Percentiles rank a stretch among this genome's conserved stretches.
Evolutionary conservation across 164 flowering plant genomes (phyloP).

Genomic region (Vitis riparia): DNA sequence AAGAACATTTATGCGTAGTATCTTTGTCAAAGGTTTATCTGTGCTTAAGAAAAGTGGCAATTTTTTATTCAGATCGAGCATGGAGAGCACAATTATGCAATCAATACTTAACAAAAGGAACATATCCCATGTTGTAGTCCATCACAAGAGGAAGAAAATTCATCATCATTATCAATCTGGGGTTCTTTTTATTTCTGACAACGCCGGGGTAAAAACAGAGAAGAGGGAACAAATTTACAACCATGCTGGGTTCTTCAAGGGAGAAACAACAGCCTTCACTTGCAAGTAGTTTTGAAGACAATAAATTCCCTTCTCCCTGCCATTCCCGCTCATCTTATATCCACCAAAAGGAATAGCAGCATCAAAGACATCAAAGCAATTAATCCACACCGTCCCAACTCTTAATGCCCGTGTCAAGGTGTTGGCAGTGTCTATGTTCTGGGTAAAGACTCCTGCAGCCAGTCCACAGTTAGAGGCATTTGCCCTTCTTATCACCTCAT

Average conservation of each 20-base stretch:
- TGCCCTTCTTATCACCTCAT: slow-evolving; percentile 49
- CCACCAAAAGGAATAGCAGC: slow-evolving; percentile 75
- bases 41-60: too few relatives aligned
- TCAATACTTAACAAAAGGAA: background rate
- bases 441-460: slow-evolving; percentile 64
- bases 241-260: slow-evolving; percentile 30
- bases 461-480: slow-evolving; percentile 42
- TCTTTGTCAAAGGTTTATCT: too few relatives aligned
- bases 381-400: slow-evolving; percentile 59
- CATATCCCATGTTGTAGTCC: background rate
- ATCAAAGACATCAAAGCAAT: slow-evolving; percentile 60
- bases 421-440: background rate
- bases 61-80: too few relatives aligned
- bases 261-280: slow-evolving; percentile 53
- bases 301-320: slow-evolving; percentile 21
- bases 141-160: background rate
- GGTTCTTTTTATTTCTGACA: background rate
- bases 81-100: too few relatives aligned
- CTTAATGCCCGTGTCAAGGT: slow-evolving; percentile 40
- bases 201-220: too few relatives aligned
- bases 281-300: slow-evolving; percentile 54
- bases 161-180: background rate
- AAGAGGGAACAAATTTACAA: too few relatives aligned
- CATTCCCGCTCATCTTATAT: slow-evolving; percentile 21
- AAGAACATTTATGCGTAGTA: too few relatives aligned